Percentiles rank a stretch among this genome's conserved stretches.
Conservation (phyloP, 192 early-diverging fungal genomes). For the Helicostylum pulchrum region DNA sequence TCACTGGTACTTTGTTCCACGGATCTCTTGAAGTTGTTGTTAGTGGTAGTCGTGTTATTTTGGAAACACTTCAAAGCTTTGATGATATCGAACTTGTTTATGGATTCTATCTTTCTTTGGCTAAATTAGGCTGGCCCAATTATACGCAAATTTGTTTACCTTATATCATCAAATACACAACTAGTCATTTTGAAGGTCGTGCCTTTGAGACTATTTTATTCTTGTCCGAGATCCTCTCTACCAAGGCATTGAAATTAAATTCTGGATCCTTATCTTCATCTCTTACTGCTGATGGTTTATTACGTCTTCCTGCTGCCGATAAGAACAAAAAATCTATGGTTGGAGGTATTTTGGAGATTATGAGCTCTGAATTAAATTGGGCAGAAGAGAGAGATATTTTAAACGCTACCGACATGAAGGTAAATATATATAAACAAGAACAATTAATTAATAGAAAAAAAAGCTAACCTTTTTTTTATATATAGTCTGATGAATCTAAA, state of each 20-base stretch:
- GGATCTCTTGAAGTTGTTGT: constrained; percentile 29
- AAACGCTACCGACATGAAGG: constrained; percentile 34
- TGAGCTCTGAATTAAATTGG: constrained; percentile 48
- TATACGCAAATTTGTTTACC: constrained; percentile 75
- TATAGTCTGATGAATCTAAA: constrained; percentile 2
- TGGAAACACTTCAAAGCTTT: constrained; percentile 29
- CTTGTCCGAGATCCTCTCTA: constrained; percentile 43
- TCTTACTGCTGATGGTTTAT: constrained; percentile 44
- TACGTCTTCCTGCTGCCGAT: constrained; percentile 41
- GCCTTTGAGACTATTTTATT: constrained; percentile 45
- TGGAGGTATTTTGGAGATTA: constrained; percentile 35
- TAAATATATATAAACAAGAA: constrained; percentile 16
- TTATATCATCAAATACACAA: constrained; percentile 54
- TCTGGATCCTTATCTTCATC: constrained; percentile 45
- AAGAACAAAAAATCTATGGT: constrained; percentile 33
- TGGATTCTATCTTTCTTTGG: constrained; percentile 64
- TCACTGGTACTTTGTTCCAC: constrained; percentile 31
- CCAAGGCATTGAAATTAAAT: constrained; percentile 33
- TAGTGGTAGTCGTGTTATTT: constrained; percentile 28
- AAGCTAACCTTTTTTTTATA: constrained; percentile 1
- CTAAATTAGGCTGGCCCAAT: constrained; percentile 62
- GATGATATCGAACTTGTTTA: constrained; percentile 58
- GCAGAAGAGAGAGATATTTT: constrained; percentile 41
- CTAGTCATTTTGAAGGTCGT: constrained; percentile 35
- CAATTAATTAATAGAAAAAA: background rate